These are phyloP conservation scores for Urtica urens DNA, from an alignment of 306 rosid genomes.

Conservation along the genomic window DNA sequence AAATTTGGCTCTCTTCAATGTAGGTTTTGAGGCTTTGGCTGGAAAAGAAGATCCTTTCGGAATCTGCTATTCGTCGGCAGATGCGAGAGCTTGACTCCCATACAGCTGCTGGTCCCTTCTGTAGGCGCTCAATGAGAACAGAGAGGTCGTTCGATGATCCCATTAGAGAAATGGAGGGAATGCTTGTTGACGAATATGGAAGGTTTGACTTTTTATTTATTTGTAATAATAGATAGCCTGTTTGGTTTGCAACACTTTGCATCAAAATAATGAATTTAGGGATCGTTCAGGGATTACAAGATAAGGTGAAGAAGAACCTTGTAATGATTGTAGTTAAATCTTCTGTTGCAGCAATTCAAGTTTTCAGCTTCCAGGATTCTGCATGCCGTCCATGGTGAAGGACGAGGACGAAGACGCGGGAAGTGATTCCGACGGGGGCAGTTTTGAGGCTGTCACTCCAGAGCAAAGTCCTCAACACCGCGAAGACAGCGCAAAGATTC, in stretches of 20 bases:
- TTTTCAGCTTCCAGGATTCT: constrained; percentile 87
- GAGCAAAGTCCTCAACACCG: constrained; percentile 48
- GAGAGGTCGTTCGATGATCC: constrained; percentile 93
- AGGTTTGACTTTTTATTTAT: constrained; percentile 43
- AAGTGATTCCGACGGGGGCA: constrained; percentile 87
- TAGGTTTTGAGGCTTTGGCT: constrained; percentile 88
- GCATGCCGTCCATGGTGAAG: constrained; percentile 77
- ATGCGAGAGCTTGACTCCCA: constrained; percentile 63
- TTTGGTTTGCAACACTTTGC: neutral
- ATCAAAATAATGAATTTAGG: too few relatives aligned
- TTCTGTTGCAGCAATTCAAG: constrained; percentile 67
- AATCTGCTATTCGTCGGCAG: constrained; percentile 61
- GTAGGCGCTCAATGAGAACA: constrained; percentile 68
- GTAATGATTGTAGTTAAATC: too few relatives aligned
- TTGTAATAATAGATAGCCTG: constrained; percentile 8
- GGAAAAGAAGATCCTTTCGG: constrained; percentile 71
- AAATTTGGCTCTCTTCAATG: constrained; percentile 14
- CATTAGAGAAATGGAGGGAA: constrained; percentile 95
- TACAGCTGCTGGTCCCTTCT: constrained; percentile 39
- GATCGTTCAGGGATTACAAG: too few relatives aligned
- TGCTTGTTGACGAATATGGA: constrained; percentile 98
- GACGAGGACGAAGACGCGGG: constrained; percentile 79
- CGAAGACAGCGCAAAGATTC: constrained; percentile 33
- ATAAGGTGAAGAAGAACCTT: too few relatives aligned
- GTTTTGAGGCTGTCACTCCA: constrained; percentile 94